Percentiles rank a stretch among this genome's conserved stretches.
phyloP scores from a whole-genome alignment of 1,139 yeast genomes.

The Blastobotrys malaysiensis region DNA sequence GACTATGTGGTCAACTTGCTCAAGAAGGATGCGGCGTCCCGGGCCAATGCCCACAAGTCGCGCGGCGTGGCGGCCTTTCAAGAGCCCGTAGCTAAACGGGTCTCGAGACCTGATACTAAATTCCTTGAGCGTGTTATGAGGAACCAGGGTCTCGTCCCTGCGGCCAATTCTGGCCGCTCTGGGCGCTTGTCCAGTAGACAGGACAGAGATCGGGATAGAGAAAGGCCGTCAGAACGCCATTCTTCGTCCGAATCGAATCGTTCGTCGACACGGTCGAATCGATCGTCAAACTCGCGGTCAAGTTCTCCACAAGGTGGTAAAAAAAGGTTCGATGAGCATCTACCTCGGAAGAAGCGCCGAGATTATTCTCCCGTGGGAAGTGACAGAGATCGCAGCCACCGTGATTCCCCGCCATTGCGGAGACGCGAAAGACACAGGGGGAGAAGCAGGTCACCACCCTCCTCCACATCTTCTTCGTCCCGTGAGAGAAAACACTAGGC shows the following conservation, averaged over 20 bases:
- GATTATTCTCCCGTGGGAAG: background rate
- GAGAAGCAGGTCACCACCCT: background rate
- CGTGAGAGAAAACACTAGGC: background rate
- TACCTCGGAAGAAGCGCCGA: background rate
- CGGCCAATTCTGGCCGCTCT: background rate
- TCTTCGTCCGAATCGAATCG: no score
- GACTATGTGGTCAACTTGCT: constrained; percentile 15
- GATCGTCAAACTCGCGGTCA: no score
- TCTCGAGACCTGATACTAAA: constrained; percentile 2
- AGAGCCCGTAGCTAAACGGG: background rate
- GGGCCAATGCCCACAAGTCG: constrained; percentile 2
- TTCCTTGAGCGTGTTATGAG: constrained; percentile 3
- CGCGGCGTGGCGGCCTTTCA: constrained; percentile 3
- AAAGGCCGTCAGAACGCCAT: background rate
- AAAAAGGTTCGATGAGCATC: background rate
- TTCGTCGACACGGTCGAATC: no score
- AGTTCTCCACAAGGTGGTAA: no score
- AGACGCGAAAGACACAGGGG: background rate
- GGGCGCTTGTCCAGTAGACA: background rate
- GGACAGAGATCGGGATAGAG: background rate
- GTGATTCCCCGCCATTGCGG: background rate
- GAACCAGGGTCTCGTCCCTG: background rate
- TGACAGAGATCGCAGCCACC: background rate
- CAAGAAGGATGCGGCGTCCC: constrained; percentile 15
- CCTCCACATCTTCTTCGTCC: no score